Conservation (phyloP, 257 asterid genomes). For the Nicotiana paniculata region DNA sequence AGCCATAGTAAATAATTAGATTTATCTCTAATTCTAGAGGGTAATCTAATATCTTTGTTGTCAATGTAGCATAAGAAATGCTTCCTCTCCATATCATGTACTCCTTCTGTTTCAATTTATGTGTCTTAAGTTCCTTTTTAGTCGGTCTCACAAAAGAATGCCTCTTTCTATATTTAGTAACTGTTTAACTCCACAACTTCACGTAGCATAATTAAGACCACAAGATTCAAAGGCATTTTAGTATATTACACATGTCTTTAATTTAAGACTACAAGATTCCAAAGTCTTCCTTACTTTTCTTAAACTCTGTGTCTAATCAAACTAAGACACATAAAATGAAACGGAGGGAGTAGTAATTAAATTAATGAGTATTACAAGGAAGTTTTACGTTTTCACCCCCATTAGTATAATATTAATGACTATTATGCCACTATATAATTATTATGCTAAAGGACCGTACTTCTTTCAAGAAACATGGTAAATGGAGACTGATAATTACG, state of each 20-base stretch:
- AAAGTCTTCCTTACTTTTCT: too few species aligned
- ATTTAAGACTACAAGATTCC: too few species aligned
- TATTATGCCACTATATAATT: background rate
- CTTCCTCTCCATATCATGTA: background rate
- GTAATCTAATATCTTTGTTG: background rate
- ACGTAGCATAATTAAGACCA: too few species aligned
- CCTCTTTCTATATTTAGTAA: too few species aligned
- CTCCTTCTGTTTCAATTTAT: too few species aligned
- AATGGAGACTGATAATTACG: background rate
- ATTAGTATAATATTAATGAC: background rate
- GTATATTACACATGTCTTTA: too few species aligned
- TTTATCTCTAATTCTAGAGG: background rate
- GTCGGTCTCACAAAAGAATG: too few species aligned
- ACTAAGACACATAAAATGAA: too few species aligned
- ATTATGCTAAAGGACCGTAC: background rate
- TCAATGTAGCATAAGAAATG: background rate
- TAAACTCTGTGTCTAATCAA: too few species aligned
- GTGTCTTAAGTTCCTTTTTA: too few species aligned
- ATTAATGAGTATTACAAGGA: slow-evolving; percentile 1
- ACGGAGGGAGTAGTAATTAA: background rate
- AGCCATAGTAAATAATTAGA: background rate
- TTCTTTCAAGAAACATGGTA: background rate
- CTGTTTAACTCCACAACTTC: too few species aligned
- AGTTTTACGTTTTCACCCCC: background rate
- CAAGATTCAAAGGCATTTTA: too few species aligned